Percentiles rank a stretch among this genome's conserved stretches.
Conservation (phyloP, 2,329 filamentous ascomycete species). For the Lasiodiplodia gonubiensis region DNA sequence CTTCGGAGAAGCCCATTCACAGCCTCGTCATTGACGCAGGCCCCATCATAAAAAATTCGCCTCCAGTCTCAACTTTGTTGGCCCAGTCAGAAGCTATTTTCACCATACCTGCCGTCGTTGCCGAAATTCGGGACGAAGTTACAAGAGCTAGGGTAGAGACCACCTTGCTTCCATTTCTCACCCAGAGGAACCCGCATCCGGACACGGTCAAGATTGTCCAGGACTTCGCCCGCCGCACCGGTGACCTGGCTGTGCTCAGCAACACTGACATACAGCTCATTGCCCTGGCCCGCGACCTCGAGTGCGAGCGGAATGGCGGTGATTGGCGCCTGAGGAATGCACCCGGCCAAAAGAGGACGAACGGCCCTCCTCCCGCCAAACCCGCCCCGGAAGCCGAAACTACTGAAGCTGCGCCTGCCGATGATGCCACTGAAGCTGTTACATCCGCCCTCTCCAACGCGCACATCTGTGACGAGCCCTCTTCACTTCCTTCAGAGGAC, state of each 20-base stretch:
- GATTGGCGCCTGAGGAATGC: slow-evolving; percentile 81
- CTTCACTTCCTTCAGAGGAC: neutral
- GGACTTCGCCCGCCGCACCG: slow-evolving; percentile 86
- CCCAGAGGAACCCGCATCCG: slow-evolving; percentile 73
- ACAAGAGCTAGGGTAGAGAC: slow-evolving; percentile 83
- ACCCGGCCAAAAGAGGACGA: slow-evolving; percentile 79
- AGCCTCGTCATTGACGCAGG: slow-evolving; percentile 89
- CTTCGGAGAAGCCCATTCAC: slow-evolving; percentile 70
- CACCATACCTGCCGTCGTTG: slow-evolving; percentile 83
- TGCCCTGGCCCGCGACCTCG: slow-evolving; percentile 91
- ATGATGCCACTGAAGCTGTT: slow-evolving; percentile 7
- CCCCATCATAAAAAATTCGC: slow-evolving; percentile 91
- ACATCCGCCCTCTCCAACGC: slow-evolving; percentile 11
- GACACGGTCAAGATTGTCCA: slow-evolving; percentile 80
- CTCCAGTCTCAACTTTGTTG: slow-evolving; percentile 80
- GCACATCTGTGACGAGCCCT: slow-evolving; percentile 10
- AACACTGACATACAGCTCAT: slow-evolving; percentile 87
- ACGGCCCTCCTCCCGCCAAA: slow-evolving; percentile 65
- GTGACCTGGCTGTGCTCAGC: slow-evolving; percentile 87
- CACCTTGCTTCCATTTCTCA: slow-evolving; percentile 83
- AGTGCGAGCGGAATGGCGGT: slow-evolving; percentile 87
- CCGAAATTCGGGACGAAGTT: slow-evolving; percentile 84
- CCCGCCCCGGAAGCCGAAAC: slow-evolving; percentile 32
- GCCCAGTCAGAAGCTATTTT: slow-evolving; percentile 68
- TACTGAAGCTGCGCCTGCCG: neutral